A percentile compares a stretch with the other conserved stretches of the same genome.
phyloP scores from a whole-genome alignment of 2,329 filamentous ascomycete species.

The Colletotrichum sp. region DNA sequence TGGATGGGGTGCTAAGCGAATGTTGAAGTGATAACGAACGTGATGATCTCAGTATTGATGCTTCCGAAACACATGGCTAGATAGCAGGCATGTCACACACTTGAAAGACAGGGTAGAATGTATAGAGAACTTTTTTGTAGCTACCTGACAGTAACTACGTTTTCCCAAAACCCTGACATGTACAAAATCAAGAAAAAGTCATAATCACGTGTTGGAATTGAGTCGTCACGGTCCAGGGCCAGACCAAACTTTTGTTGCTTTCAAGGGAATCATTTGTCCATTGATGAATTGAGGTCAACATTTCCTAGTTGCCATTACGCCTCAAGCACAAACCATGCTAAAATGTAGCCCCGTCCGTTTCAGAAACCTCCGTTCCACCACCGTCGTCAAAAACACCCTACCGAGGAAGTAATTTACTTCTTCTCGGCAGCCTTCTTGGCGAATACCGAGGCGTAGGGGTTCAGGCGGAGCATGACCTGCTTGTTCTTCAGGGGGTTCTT shows the following conservation, averaged over 20 bases:
- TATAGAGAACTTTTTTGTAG: slow-evolving; percentile 9
- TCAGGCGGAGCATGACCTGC: slow-evolving; percentile 97
- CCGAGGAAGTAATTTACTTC: slow-evolving; percentile 25
- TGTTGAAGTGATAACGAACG: neutral
- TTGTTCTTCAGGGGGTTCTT: slow-evolving; percentile 99
- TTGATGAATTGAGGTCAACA: slow-evolving; percentile 26
- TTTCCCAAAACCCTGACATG: neutral
- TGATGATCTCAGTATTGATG: neutral
- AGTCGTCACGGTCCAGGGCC: slow-evolving; percentile 13
- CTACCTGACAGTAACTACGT: slow-evolving; percentile 14
- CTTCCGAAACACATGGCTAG: neutral
- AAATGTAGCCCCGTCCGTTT: slow-evolving; percentile 23
- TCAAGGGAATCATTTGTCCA: slow-evolving; percentile 26
- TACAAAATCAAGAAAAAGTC: slow-evolving; percentile 9
- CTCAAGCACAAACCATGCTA: slow-evolving; percentile 25
- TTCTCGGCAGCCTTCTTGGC: slow-evolving; percentile 72
- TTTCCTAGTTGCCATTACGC: slow-evolving; percentile 26
- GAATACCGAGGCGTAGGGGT: slow-evolving; percentile 95
- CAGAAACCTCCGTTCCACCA: slow-evolving; percentile 15
- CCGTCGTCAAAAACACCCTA: slow-evolving; percentile 6
- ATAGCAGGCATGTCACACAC: neutral
- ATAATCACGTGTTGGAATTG: slow-evolving; percentile 15
- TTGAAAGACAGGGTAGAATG: neutral
- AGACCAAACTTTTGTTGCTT: slow-evolving; percentile 1
- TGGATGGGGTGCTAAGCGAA: slow-evolving; percentile 18